Conservation (phyloP, 1,284 basidiomycete genomes). For the Ustilago bromivora region DNA sequence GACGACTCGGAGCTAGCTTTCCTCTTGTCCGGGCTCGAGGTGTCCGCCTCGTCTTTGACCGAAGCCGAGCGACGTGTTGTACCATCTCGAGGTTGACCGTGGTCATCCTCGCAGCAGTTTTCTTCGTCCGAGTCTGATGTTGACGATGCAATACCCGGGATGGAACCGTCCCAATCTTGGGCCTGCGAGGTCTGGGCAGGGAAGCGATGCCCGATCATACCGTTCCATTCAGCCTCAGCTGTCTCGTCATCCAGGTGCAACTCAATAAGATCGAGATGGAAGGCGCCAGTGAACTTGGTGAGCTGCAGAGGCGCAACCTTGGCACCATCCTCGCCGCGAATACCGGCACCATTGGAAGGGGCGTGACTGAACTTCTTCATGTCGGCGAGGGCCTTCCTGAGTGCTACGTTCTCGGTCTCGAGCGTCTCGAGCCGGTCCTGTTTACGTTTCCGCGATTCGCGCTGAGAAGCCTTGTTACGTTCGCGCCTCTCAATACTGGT, state of each 20-base stretch:
- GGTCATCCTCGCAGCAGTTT: constrained; percentile 1
- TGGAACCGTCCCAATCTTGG: constrained; percentile 14
- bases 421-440: constrained; percentile 50
- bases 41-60: constrained; percentile 14
- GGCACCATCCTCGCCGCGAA: constrained; percentile 31
- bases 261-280: constrained; percentile 47
- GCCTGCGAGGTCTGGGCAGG: constrained; percentile 24
- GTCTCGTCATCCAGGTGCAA: constrained; percentile 44
- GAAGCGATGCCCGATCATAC: constrained; percentile 38
- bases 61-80: background rate
- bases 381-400: constrained; percentile 49
- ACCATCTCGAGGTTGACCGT: background rate
- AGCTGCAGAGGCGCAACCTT: constrained; percentile 32
- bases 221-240: constrained; percentile 36
- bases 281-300: constrained; percentile 46
- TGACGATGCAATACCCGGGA: constrained; percentile 8
- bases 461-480: constrained; percentile 51
- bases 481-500: constrained; percentile 50
- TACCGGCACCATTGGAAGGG: constrained; percentile 40
- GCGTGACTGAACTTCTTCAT: constrained; percentile 47
- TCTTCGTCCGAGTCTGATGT: constrained; percentile 27
- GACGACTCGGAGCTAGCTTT: constrained; percentile 9
- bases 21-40: background rate
- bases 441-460: constrained; percentile 54
- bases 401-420: constrained; percentile 44